These are phyloP conservation scores for Asterella californica DNA, from an alignment of 225 moss, liverwort and hornwort genomes.

Conservation along the genomic window DNA sequence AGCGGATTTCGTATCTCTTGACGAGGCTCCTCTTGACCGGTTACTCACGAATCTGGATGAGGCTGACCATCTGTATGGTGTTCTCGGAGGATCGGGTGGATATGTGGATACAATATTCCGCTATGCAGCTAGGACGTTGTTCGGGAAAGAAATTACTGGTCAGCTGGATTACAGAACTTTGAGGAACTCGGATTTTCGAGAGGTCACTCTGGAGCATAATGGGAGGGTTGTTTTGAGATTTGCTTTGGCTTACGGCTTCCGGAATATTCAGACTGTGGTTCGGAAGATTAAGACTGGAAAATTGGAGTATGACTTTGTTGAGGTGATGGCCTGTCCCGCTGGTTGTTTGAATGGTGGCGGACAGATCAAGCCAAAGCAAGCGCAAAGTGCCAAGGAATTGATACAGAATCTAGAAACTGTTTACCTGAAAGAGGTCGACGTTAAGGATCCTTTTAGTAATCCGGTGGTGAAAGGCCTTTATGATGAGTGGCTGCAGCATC, in stretches of 20 bases:
- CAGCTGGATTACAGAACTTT: slow-evolving; percentile 67
- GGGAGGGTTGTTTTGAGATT: slow-evolving; percentile 73
- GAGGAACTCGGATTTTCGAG: slow-evolving; percentile 83
- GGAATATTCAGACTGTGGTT: slow-evolving; percentile 91
- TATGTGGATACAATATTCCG: slow-evolving; percentile 84
- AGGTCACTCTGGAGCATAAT: slow-evolving; percentile 63
- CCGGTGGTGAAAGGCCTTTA: slow-evolving; percentile 71
- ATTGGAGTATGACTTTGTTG: slow-evolving; percentile 88
- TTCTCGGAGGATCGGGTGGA: slow-evolving; percentile 86
- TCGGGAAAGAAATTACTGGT: slow-evolving; percentile 58
- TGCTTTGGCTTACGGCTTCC: slow-evolving; percentile 92
- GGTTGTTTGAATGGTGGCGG: slow-evolving; percentile 98
- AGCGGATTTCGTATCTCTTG: slow-evolving; percentile 60
- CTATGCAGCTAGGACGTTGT: slow-evolving; percentile 66
- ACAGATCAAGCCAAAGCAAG: slow-evolving; percentile 84
- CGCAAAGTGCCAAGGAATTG: slow-evolving; percentile 78
- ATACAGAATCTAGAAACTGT: slow-evolving; percentile 83
- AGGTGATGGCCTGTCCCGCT: slow-evolving; percentile 96
- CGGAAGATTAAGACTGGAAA: slow-evolving; percentile 83
- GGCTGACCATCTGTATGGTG: slow-evolving; percentile 72
- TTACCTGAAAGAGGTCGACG: slow-evolving; percentile 76
- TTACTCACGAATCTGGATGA: slow-evolving; percentile 81
- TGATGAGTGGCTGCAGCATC: slow-evolving; percentile 66
- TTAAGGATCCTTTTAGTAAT: slow-evolving; percentile 72
- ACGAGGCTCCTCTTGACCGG: slow-evolving; percentile 71